Base-by-base conservation (phyloP, 192 early-diverging fungal species). In the Linnemannia exigua region DNA sequence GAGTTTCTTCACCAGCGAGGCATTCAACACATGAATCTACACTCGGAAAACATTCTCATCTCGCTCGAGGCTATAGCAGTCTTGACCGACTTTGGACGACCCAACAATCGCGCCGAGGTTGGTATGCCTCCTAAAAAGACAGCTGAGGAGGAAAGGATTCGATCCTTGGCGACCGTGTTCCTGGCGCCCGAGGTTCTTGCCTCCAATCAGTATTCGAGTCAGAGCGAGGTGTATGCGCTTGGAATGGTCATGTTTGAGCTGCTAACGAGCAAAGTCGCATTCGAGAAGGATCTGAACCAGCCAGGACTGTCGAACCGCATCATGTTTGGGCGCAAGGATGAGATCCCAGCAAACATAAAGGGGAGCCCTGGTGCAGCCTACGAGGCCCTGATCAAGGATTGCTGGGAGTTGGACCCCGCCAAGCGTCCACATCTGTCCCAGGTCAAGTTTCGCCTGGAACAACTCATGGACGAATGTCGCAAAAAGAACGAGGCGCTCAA, bases 241-340 rank as follows among this genome's bases (percentile, higher is more conserved):
- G 84, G 84, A 15, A 86, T 86, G 84, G 31, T 86, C 70, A 86
- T 86, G 84, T 86, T 77, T 37, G 84, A 86, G 41, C 41, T 86
- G 31, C 31, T 86, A 36, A 86, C 84, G 12, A 78, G 84, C 12
- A 69, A 51, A n/a, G 79, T 86, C 12, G 78, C 84, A 3, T 86
- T 86, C n/a, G 78, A 77, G 25, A 73, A 77, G 38, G 78, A 86
- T 35, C 50, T 86, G 31, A 61, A 44, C 8, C 78, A 51, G 5
- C 84, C 84, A 58, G 84, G 84, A 33, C 28, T 86, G 35, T 76
- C 84, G 58, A 86, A 69, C 1, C 52, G 70, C 37, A 38, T 86
- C 75, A 86, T 86, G 84, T 86, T 86, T 86, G 84, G 84, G 15
- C 48, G 74, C n/a, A 78, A 86, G 54, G 84, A 86, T 2, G 67